Percentiles rank a stretch among this genome's conserved stretches.
These are phyloP conservation scores for Clathrospora elynae DNA, from an alignment of 2,329 filamentous ascomycete genomes.

Conservation along the genomic window DNA sequence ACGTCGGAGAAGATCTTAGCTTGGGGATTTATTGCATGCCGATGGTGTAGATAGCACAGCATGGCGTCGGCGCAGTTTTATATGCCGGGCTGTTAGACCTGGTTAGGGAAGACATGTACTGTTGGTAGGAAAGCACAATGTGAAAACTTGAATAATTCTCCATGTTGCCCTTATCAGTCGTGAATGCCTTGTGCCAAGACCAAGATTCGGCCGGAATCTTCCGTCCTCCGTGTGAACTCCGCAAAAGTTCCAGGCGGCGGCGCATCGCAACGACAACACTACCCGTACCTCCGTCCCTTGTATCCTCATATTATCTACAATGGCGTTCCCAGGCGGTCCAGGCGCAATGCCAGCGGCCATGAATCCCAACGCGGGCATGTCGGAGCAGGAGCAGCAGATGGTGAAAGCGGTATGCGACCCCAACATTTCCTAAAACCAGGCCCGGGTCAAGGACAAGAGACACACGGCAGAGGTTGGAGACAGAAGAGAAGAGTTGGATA, in stretches of 20 bases:
- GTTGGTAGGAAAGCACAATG: slow-evolving; percentile 17
- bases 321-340: slow-evolving; percentile 41
- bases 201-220: slow-evolving; percentile 23
- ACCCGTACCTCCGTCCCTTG: not conserved
- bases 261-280: slow-evolving; percentile 18
- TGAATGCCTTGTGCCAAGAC: slow-evolving; percentile 23
- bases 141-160: slow-evolving; percentile 8
- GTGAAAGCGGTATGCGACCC: slow-evolving; percentile 51
- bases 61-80: slow-evolving; percentile 22
- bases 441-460: too few species aligned
- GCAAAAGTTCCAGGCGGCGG: slow-evolving; percentile 36
- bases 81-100: slow-evolving; percentile 14
- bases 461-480: too few species aligned
- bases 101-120: slow-evolving; percentile 13
- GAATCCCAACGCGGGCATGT: slow-evolving; percentile 47
- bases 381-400: slow-evolving; percentile 55
- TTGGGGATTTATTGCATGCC: slow-evolving; percentile 29
- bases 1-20: slow-evolving; percentile 14
- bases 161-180: not conserved
- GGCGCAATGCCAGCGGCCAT: slow-evolving; percentile 32
- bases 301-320: slow-evolving; percentile 11
- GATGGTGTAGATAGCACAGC: slow-evolving; percentile 15
- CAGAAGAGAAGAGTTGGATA: not conserved
- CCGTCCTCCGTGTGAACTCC: slow-evolving; percentile 45
- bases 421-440: not conserved